Evolutionary conservation across 2,329 filamentous ascomycete genomes (phyloP).

Genomic region (Nigrospora oryzae): DNA sequence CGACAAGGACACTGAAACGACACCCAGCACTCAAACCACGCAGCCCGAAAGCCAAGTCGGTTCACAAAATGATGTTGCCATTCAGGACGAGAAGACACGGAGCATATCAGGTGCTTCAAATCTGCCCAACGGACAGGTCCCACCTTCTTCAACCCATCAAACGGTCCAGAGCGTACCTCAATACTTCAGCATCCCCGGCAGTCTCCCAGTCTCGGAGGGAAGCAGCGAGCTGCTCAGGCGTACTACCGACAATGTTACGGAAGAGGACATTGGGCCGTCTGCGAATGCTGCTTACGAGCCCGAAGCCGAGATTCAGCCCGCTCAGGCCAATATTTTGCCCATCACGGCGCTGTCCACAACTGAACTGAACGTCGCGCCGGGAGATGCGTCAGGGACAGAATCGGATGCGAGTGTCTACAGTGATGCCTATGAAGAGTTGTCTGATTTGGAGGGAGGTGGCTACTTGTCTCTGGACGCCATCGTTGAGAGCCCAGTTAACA

Average conservation of each 20-base stretch:
- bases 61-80: slow-evolving; percentile 4
- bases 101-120: background rate
- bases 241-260: background rate
- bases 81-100: slow-evolving; percentile 8
- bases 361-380: slow-evolving; percentile 8
- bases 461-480: slow-evolving; percentile 69
- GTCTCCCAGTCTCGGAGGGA: background rate
- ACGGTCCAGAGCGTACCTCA: background rate
- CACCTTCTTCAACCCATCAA: background rate
- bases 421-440: slow-evolving; percentile 68
- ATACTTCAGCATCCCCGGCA: background rate
- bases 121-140: background rate
- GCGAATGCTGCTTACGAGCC: slow-evolving; percentile 14
- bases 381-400: slow-evolving; percentile 26
- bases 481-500: slow-evolving; percentile 48
- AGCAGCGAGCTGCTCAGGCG: background rate
- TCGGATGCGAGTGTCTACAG: slow-evolving; percentile 55
- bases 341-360: slow-evolving; percentile 22
- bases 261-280: background rate
- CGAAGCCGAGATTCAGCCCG: slow-evolving; percentile 8
- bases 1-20: slow-evolving; percentile 8
- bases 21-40: slow-evolving; percentile 9
- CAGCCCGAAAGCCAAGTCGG: slow-evolving; percentile 11
- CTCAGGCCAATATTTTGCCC: slow-evolving; percentile 10
- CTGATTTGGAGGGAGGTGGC: slow-evolving; percentile 54